phyloP scores from a whole-genome alignment of 2,329 filamentous ascomycete species.

The Fonsecaea pedrosoi region DNA sequence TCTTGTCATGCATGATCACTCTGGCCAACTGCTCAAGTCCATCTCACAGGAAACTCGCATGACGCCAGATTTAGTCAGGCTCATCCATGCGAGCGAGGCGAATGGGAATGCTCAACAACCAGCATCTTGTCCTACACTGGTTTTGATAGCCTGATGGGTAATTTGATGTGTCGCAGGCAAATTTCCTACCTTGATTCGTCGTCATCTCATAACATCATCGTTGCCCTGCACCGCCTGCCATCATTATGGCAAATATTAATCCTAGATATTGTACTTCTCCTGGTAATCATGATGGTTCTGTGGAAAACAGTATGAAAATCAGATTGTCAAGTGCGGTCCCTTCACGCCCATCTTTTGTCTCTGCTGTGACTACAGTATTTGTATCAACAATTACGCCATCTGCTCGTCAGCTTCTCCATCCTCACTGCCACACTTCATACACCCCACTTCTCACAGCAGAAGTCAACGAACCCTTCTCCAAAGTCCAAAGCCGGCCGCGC shows the following conservation, averaged over 20 bases:
- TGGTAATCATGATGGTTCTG: not conserved
- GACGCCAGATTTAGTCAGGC: not conserved
- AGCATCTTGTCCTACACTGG: not conserved
- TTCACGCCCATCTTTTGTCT: not conserved
- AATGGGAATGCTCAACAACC: not conserved
- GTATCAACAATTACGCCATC: constrained; percentile 2
- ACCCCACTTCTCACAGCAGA: constrained; percentile 8
- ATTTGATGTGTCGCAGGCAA: not conserved
- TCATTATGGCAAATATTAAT: not conserved
- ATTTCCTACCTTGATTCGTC: not conserved
- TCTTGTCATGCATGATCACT: not conserved
- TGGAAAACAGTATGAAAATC: not conserved
- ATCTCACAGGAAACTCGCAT: not conserved
- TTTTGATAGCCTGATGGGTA: not conserved
- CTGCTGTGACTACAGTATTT: not conserved
- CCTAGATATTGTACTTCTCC: not conserved
- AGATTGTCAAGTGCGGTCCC: not conserved
- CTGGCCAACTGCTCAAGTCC: not conserved
- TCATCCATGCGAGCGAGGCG: not conserved
- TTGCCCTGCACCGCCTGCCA: not conserved
- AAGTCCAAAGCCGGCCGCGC: not conserved
- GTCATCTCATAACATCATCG: not conserved
- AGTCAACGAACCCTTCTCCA: not conserved
- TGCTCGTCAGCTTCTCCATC: constrained; percentile 9
- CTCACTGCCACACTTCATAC: not conserved